Conservation (phyloP, 164 flowering plant genomes). For the Nelumbo lutea region DNA sequence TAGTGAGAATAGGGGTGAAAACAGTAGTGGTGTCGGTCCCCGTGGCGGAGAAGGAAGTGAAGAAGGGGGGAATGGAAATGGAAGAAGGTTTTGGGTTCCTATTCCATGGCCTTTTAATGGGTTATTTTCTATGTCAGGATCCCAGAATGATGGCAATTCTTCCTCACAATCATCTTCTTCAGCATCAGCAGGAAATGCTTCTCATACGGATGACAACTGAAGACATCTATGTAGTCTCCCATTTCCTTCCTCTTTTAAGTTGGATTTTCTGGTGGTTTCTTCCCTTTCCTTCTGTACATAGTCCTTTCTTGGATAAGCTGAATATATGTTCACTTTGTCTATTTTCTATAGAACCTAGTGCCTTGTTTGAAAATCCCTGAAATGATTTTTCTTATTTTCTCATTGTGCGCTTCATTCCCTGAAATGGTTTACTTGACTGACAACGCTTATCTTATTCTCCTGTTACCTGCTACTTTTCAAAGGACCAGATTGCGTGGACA, state of each 20-base stretch:
- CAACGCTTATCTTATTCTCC: too few species aligned
- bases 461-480: too few species aligned
- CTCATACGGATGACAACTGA: constrained; percentile 23
- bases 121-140: constrained; percentile 43
- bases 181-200: neutral
- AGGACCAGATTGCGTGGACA: too few species aligned
- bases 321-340: too few species aligned
- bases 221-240: constrained; percentile 7
- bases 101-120: constrained; percentile 63
- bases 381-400: too few species aligned
- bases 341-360: too few species aligned
- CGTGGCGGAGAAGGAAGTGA: constrained; percentile 18
- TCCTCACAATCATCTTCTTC: constrained; percentile 23
- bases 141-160: constrained; percentile 32
- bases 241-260: neutral
- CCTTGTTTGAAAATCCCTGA: too few species aligned
- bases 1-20: constrained; percentile 17
- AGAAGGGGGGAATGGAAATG: constrained; percentile 32
- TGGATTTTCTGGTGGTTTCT: neutral
- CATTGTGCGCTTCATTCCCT: too few species aligned
- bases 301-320: too few species aligned
- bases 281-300: too few species aligned
- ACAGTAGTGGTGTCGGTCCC: constrained; percentile 7
- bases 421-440: too few species aligned
- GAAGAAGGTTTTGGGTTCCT: constrained; percentile 43